Percentiles rank a stretch among this genome's conserved stretches.
phyloP scores from a whole-genome alignment of 2,329 filamentous ascomycete species.

The Hypoxylon sp. region DNA sequence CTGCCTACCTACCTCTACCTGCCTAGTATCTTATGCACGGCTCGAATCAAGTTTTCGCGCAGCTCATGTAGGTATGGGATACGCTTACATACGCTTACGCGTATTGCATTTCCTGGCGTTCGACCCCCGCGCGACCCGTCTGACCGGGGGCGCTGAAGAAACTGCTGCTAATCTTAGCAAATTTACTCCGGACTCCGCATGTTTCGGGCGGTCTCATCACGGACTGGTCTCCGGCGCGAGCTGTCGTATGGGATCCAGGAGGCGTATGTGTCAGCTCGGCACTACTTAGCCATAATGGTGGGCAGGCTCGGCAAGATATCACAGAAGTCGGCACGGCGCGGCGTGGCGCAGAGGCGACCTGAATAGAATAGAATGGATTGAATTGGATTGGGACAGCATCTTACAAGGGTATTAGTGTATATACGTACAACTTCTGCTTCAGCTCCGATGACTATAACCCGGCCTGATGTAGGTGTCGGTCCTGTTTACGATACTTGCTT shows the following conservation, averaged over 20 bases:
- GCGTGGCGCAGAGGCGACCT: neutral
- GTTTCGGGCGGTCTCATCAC: neutral
- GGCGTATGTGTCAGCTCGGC: neutral
- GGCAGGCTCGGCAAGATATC: neutral
- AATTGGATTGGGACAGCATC: neutral
- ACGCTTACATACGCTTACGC: conserved; percentile 1
- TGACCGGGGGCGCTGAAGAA: neutral
- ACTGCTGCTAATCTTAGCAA: neutral
- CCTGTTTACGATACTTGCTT: neutral
- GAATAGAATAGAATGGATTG: too few species aligned
- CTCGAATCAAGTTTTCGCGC: neutral
- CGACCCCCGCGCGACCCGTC: neutral
- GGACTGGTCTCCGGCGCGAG: conserved; percentile 6
- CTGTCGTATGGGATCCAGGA: conserved; percentile 7
- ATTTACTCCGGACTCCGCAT: conserved; percentile 28
- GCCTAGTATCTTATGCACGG: neutral
- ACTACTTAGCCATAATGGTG: neutral
- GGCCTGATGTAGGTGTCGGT: neutral
- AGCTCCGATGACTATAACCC: conserved; percentile 6
- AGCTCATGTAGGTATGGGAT: neutral
- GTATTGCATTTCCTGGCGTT: neutral
- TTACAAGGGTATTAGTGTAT: conserved; percentile 29
- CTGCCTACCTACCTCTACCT: neutral
- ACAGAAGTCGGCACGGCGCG: neutral
- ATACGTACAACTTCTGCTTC: conserved; percentile 23